Conservation (phyloP, 768 basidiomycete genomes). For the Kwoniella sp. region DNA sequence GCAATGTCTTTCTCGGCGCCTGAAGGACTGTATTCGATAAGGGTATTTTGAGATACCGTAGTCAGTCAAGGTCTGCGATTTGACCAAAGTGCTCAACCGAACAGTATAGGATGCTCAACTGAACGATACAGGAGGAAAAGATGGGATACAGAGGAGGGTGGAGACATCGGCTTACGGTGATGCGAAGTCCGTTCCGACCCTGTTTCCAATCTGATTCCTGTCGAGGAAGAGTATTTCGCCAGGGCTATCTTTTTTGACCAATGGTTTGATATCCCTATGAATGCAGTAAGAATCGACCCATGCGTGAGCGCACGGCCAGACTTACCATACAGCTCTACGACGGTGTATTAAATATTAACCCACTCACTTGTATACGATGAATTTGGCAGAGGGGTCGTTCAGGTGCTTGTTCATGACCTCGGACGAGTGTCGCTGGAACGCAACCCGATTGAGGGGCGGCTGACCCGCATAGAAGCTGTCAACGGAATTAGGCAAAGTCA, state of each 20-base stretch:
- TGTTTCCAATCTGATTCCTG: conserved; percentile 75
- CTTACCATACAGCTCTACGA: too few species aligned
- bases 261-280: conserved; percentile 56
- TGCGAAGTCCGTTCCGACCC: conserved; percentile 27
- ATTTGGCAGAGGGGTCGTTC: conserved; percentile 65
- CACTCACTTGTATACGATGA: conserved; percentile 76
- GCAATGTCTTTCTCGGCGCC: conserved; percentile 3
- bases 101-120: too few species aligned
- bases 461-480: conserved; percentile 55
- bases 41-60: too few species aligned
- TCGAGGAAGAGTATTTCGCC: conserved; percentile 64
- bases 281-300: too few species aligned
- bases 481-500: conserved; percentile 3
- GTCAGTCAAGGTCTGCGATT: too few species aligned
- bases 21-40: not conserved
- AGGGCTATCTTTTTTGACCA: conserved; percentile 60
- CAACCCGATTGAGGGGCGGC: conserved; percentile 57
- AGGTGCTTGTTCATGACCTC: conserved; percentile 75
- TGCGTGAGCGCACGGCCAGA: too few species aligned
- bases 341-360: too few species aligned
- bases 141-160: too few species aligned
- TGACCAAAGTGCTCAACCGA: too few species aligned
- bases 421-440: conserved; percentile 72
- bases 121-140: too few species aligned
- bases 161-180: conserved; percentile 30